Evolutionary conservation across 2,329 filamentous ascomycete genomes (phyloP), one percentile per base, ranked within the genome.

Genomic region (Stachybotrys echinatus): DNA sequence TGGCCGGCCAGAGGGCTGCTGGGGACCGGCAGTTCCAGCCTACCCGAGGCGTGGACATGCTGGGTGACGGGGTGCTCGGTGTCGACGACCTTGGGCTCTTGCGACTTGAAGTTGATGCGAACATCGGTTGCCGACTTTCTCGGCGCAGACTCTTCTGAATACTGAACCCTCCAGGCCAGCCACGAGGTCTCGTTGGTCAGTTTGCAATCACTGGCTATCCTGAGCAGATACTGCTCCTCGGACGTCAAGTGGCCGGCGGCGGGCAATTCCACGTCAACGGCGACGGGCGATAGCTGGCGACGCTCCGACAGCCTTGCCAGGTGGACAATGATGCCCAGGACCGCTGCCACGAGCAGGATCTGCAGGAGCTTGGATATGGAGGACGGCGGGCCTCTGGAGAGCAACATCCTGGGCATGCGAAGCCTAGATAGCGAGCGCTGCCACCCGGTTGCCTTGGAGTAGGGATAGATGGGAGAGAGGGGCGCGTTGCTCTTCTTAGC

Each of bases 21-120:
- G 5, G 63, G 58, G 12, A 70, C 55, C 3, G 69, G 61, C 42
- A 75, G 55, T 17, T 60, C 59, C 21, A 74, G 52, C 38, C 61
- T 52, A 49, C 61, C 59, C 18, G 59, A 55, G 12, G 63, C 62
- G 17, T 64, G 58, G 19, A 68, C 19, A 27, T 62, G 56, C 0
- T 58, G 48, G 3, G 52, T 55, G 42, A 57, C 59, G 5, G 64
- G 61, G 0, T 52, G 54, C 12, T 52, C 51, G 17, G 64, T 49
- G 45, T 65, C 55, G 17, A 69, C 54, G n/a, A 62, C 44, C 42
- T 53, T 61, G 6, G 62, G 57, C 22, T 58, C 50, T 14, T 61
- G 60, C 34, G 62, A 61, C 43, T 61, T 61, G 49, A 70, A 69
- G 38, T 65, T 58, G 23, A 58, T 48, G 27, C 62, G 53, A 4